These are phyloP conservation scores for Oryza nivara DNA, from an alignment of 176 grass and related monocot species.

Conservation along the genomic window DNA sequence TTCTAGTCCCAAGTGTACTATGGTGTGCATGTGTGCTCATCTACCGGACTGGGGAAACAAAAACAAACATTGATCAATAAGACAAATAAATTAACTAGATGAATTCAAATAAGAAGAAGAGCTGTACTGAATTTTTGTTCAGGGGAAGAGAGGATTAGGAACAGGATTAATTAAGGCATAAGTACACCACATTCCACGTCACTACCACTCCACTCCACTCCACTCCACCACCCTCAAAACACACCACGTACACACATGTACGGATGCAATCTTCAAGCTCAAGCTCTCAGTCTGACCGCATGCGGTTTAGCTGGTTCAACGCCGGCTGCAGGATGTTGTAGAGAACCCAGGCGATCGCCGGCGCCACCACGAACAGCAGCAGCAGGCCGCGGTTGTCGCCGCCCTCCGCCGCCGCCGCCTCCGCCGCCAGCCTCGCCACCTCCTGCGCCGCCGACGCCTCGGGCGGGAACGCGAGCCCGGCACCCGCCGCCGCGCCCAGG, in stretches of 20 bases:
- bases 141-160: constrained; percentile 12
- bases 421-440: constrained; percentile 43
- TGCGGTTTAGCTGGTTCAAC: constrained; percentile 74
- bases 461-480: constrained; percentile 43
- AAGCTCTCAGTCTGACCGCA: constrained; percentile 57
- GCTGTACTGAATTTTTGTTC: constrained; percentile 33
- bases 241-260: not conserved
- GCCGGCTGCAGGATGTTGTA: constrained; percentile 92
- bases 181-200: not conserved
- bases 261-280: not conserved
- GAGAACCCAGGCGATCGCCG: constrained; percentile 71
- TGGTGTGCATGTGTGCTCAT: not conserved
- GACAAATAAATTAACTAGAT: not conserved
- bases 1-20: too few species aligned
- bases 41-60: not conserved
- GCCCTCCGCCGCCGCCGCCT: not conserved
- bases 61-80: not conserved
- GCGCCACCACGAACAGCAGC: constrained; percentile 64
- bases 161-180: not conserved
- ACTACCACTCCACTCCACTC: constrained; percentile 19
- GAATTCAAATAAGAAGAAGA: not conserved
- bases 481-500: too few species aligned
- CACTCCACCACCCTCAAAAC: constrained; percentile 20
- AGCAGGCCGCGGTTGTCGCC: constrained; percentile 66
- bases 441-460: constrained; percentile 54